Conservation (phyloP, 163 green algal genomes). For the Scenedesmus sp. region DNA sequence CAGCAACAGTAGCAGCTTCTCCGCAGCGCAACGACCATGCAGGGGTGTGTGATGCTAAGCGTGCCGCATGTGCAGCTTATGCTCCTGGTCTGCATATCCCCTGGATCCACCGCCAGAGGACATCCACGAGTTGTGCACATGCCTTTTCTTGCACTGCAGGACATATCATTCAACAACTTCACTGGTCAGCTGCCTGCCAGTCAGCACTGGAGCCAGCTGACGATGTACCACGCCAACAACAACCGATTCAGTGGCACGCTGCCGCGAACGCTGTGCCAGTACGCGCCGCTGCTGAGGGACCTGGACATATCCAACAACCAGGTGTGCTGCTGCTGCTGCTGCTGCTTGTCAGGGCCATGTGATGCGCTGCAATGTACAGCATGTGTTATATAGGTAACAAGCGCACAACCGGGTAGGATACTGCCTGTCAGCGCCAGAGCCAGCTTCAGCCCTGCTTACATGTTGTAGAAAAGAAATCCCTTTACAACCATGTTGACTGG, state of each 20-base stretch:
- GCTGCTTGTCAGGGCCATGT: neutral
- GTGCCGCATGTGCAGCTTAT: too few relatives aligned
- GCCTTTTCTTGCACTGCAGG: neutral
- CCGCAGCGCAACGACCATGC: too few relatives aligned
- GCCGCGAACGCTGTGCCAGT: neutral
- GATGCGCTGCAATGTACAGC: neutral
- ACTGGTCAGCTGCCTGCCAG: constrained; percentile 15
- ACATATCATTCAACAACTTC: constrained; percentile 31
- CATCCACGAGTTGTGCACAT: too few relatives aligned
- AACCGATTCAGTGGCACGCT: neutral
- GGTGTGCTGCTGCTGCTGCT: neutral
- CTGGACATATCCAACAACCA: constrained; percentile 11
- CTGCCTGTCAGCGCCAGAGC: too few relatives aligned
- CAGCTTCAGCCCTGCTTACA: too few relatives aligned
- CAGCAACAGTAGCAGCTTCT: neutral
- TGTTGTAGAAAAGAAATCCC: too few relatives aligned
- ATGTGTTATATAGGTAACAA: neutral
- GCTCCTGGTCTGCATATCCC: too few relatives aligned
- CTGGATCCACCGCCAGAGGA: too few relatives aligned
- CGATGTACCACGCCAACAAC: neutral
- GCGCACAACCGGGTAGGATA: too few relatives aligned
- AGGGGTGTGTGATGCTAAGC: too few relatives aligned
- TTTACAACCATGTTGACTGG: too few relatives aligned
- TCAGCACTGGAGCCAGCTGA: neutral
- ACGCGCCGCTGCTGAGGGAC: neutral